These are phyloP conservation scores for Macrocybe sp. DNA, from an alignment of 1,284 basidiomycete species.

Conservation along the genomic window DNA sequence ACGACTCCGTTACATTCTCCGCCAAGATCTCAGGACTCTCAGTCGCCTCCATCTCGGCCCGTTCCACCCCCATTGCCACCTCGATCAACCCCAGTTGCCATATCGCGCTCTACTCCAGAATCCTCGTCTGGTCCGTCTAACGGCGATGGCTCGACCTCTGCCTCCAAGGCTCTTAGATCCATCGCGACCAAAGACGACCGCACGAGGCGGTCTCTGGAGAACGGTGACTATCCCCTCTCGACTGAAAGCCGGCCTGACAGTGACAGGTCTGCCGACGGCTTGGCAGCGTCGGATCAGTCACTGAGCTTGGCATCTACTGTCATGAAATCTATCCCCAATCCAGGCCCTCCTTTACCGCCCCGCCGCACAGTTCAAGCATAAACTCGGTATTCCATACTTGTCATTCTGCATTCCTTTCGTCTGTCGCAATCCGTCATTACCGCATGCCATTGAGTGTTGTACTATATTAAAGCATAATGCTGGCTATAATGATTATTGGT, in stretches of 20 bases:
- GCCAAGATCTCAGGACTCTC: conserved; percentile 8
- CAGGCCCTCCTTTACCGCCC: conserved; percentile 28
- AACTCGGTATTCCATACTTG: no score
- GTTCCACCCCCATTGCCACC: conserved; percentile 58
- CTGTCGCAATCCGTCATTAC: no score
- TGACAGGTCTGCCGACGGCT: conserved; percentile 1
- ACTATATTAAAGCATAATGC: no score
- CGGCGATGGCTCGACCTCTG: conserved; percentile 24
- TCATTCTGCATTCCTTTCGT: no score
- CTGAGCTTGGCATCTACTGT: conserved; percentile 1
- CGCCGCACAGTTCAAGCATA: conserved; percentile 16
- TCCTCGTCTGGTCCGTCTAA: conserved; percentile 14
- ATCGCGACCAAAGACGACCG: conserved; percentile 41
- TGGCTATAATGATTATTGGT: no score
- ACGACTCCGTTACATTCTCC: conserved; percentile 12
- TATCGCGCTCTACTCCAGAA: conserved; percentile 25
- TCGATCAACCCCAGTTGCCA: conserved; percentile 32
- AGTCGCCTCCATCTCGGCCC: conserved; percentile 20
- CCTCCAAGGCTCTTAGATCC: conserved; percentile 49
- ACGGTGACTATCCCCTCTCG: not conserved
- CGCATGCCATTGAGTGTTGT: no score
- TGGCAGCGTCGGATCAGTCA: conserved; percentile 6
- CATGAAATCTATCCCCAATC: conserved; percentile 10
- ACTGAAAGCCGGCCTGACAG: not conserved
- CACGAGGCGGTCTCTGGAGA: conserved; percentile 10